Base-by-base conservation (phyloP, 2,329 filamentous ascomycete genomes). In the Xylariaceae sp. region DNA sequence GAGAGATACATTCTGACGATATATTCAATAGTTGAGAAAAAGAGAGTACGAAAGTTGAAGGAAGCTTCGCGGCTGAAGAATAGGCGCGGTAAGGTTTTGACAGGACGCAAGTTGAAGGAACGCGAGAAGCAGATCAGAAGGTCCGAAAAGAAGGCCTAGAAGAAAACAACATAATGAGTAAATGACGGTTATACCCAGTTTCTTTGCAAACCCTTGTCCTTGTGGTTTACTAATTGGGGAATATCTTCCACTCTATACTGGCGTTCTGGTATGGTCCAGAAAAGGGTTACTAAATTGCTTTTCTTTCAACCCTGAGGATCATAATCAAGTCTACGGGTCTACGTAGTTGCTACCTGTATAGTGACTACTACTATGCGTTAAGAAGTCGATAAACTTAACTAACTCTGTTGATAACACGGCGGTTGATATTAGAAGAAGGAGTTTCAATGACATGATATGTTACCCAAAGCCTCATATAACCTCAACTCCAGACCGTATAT, bases 61-160 rank as follows among this genome's bases (percentile, higher is more conserved):
- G 65, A 70, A 17, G 60, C 56, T 17, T 37, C 47, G 7, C 50
- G 61, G 17, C 19, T 64, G 41, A 54, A 46, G 28, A 58, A 54
- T 36, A 66, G 62, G 59, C 39, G 51, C 3, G 63, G 60, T 45
- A 64, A 64, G 53, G 11, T 58, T 6, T 37, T 67, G 24, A 63
- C 62, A 14, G 65, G 63, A 21, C 60, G 56, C 34, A 50, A 46
- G 33, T 55, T 63, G 19, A 64, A 59, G 55, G 61, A 64, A 43
- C 50, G 48, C 21, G 43, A 56, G 49, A 66, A 67, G 51, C 17
- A 53, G 19, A 9, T 62, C 17, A 14, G 33, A 4, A 61, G 60
- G 55, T 34, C 48, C 31, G 60, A 55, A 8, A 64, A 64, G 60
- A 62, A 63, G 44, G 34, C 46, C 17, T 33, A 26, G 11, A 52